Conservation (phyloP, 2,329 filamentous ascomycete genomes). For the Coniochaeta hoffmannii region DNA sequence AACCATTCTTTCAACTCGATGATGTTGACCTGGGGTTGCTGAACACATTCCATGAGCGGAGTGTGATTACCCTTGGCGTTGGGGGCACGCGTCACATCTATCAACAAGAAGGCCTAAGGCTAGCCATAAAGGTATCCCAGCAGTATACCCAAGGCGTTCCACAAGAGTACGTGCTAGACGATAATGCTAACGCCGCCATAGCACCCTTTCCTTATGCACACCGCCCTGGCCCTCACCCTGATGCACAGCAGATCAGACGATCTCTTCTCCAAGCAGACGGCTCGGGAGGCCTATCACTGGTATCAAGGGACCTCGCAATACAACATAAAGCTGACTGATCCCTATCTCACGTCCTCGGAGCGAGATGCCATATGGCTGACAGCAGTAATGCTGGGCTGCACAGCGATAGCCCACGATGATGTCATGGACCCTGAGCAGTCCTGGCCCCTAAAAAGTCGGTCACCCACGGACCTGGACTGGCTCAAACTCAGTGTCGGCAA, state of each 20-base stretch:
- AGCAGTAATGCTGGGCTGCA: slow-evolving; percentile 36
- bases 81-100: slow-evolving; percentile 23
- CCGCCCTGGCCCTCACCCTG: slow-evolving; percentile 41
- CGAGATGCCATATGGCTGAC: slow-evolving; percentile 41
- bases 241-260: slow-evolving; percentile 38
- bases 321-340: slow-evolving; percentile 29
- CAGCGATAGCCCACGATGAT: slow-evolving; percentile 37
- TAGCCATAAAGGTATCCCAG: slow-evolving; percentile 34
- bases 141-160: too few species aligned
- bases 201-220: slow-evolving; percentile 47
- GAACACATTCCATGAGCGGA: slow-evolving; percentile 33
- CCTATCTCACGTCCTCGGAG: slow-evolving; percentile 22
- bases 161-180: neutral
- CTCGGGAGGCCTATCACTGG: slow-evolving; percentile 36
- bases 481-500: slow-evolving; percentile 50
- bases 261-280: slow-evolving; percentile 15
- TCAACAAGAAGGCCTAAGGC: slow-evolving; percentile 23
- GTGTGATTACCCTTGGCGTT: slow-evolving; percentile 31
- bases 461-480: slow-evolving; percentile 46
- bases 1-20: slow-evolving; percentile 18
- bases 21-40: slow-evolving; percentile 25
- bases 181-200: slow-evolving; percentile 7
- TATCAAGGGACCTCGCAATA: slow-evolving; percentile 40
- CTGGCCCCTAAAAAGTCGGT: slow-evolving; percentile 46
- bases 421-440: slow-evolving; percentile 31